Conservation (phyloP, 768 basidiomycete species). For the Tulasnella sp. region DNA sequence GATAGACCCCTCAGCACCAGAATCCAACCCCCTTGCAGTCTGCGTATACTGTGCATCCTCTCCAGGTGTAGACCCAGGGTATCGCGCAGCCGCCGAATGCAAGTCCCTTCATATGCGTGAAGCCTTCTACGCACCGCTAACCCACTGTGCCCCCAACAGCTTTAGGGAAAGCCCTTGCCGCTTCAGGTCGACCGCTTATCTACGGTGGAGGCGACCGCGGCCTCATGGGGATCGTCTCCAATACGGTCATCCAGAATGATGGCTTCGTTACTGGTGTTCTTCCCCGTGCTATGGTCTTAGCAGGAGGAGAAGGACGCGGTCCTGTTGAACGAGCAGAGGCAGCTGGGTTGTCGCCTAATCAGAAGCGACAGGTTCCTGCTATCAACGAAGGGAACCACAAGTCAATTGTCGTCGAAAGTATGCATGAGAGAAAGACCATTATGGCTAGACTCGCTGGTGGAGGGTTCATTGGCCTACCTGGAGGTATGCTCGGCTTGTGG, state of each 20-base stretch:
- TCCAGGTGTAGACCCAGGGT: constrained; percentile 58
- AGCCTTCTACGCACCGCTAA: neutral
- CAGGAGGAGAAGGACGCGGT: constrained; percentile 52
- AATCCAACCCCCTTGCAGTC: constrained; percentile 22
- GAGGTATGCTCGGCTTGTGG: too few relatives aligned
- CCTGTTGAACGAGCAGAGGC: neutral
- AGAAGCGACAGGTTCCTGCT: too few relatives aligned
- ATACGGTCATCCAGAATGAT: constrained; percentile 56
- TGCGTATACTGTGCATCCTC: constrained; percentile 80
- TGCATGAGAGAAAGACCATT: constrained; percentile 86
- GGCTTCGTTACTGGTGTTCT: too few relatives aligned
- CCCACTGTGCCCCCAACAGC: constrained; percentile 43
- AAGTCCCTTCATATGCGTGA: neutral
- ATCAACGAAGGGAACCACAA: constrained; percentile 36
- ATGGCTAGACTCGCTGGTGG: constrained; percentile 74
- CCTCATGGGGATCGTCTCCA: constrained; percentile 80
- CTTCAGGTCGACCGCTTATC: constrained; percentile 58
- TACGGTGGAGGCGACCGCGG: constrained; percentile 85
- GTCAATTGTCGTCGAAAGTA: constrained; percentile 67
- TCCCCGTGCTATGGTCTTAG: constrained; percentile 67
- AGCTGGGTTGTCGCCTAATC: too few relatives aligned
- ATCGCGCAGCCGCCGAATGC: constrained; percentile 71
- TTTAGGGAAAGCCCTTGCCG: constrained; percentile 67
- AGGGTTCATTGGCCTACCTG: constrained; percentile 89
- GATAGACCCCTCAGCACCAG: neutral